Evolutionary conservation across 148 eudicot species (phyloP), one percentile per base, ranked within the genome.

Genomic region (Rhododendron williamsianum): DNA sequence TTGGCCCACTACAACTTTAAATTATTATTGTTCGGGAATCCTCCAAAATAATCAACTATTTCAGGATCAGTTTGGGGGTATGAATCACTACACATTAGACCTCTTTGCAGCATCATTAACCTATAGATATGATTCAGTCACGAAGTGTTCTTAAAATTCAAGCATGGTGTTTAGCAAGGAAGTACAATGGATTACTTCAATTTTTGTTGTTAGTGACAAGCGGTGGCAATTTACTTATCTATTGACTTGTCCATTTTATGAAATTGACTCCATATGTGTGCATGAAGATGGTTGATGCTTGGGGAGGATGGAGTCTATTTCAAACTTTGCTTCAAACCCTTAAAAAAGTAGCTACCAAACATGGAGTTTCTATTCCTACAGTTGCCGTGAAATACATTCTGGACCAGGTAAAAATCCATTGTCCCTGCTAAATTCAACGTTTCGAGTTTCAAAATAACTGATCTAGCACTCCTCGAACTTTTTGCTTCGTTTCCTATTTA

Each of bases 241-340:
- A 48, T 25, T 13, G 19, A 27, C 16, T 72, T 33, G 78, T 19
- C 56, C 25, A 65, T 78, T 79, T 38, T 7, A 1, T n/a, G 19
- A 71, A 65, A 45, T 49, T 51, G 71, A 30, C 79, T 51, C 13
- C 16, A 54, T 83, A 76, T 83, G 41, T 78, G 60, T 65, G 12
- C 71, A 65, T 65, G 85, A 92, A 97, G 99, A 95, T 97, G 98
- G 94, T 95, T 84, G 99, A 97, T 92, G 98, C 98, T 45, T 97
- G 99, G 99, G 99, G 99, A 84, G 99, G 99, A 84, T 97, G 99
- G 99, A 88, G 91, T 87, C 96, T 86, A 51, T 97, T 97, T 90
- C 99, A 97, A 87, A 89, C 78, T 36, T 86, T 97, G 90, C 99
- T 97, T 83, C 91, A 90, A 86, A 87, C 91, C 25, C 94, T 97